phyloP scores from a whole-genome alignment of 768 basidiomycete genomes.

The Russula griseocarnosa region DNA sequence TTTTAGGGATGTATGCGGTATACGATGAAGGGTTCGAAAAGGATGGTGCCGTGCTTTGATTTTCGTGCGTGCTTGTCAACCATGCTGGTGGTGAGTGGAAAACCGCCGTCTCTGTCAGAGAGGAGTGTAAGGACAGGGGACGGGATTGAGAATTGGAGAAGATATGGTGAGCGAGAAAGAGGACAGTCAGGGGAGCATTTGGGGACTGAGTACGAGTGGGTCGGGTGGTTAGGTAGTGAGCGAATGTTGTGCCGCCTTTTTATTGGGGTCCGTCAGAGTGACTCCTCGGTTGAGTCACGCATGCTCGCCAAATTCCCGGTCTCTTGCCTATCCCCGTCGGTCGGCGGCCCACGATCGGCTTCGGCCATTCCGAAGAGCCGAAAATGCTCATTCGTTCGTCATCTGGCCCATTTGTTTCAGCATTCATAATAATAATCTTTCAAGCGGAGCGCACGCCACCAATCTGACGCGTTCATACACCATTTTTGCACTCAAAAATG shows the following conservation, averaged over 20 bases:
- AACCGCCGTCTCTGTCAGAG: constrained; percentile 32
- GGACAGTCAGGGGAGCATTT: constrained; percentile 41
- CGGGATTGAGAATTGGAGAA: constrained; percentile 28
- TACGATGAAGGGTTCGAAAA: constrained; percentile 84
- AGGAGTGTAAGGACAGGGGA: constrained; percentile 18
- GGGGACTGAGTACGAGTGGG: constrained; percentile 26
- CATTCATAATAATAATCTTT: neutral
- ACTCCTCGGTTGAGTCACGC: constrained; percentile 15
- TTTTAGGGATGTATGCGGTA: constrained; percentile 73
- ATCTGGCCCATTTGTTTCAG: constrained; percentile 8
- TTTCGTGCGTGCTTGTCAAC: constrained; percentile 78
- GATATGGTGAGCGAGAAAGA: constrained; percentile 26
- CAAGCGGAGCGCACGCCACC: constrained; percentile 8
- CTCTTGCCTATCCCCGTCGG: neutral
- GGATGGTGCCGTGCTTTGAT: constrained; percentile 81
- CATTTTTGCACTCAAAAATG: constrained; percentile 13
- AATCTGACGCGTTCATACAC: constrained; percentile 14
- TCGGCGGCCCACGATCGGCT: constrained; percentile 18
- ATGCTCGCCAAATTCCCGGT: constrained; percentile 1
- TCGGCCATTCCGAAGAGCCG: constrained; percentile 22
- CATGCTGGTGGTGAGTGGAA: constrained; percentile 48
- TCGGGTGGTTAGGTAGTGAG: constrained; percentile 29
- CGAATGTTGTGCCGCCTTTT: constrained; percentile 24
- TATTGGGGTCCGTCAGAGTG: constrained; percentile 19
- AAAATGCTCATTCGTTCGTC: constrained; percentile 22